Conservation (phyloP, 192 early-diverging fungal species). For the Chytriomyces confervae region DNA sequence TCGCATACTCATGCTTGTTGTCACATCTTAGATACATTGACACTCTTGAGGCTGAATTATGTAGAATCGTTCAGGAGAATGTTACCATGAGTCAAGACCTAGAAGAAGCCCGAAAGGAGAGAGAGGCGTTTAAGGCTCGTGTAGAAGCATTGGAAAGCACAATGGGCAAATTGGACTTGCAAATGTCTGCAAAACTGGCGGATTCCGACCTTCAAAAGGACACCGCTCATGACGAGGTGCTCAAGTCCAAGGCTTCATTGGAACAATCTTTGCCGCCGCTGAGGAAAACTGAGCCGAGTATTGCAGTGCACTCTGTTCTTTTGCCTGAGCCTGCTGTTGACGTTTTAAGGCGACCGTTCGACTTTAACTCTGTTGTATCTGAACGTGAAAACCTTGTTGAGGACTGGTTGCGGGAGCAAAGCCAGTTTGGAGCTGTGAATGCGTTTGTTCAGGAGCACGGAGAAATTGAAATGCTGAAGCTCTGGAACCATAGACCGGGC, state of each 20-base stretch:
- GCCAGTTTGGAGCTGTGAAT: no score
- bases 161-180: conserved; percentile 4
- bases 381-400: not conserved
- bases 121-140: not conserved
- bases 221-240: not conserved
- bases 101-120: not conserved
- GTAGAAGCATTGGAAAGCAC: not conserved
- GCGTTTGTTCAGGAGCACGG: not conserved
- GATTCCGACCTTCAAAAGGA: not conserved
- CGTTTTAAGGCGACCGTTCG: not conserved
- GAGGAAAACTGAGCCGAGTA: not conserved
- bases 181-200: not conserved
- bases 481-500: not conserved
- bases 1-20: not conserved
- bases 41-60: conserved; percentile 64
- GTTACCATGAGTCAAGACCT: conserved; percentile 56
- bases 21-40: conserved; percentile 59
- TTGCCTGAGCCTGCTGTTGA: conserved; percentile 1
- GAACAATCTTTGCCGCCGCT: not conserved
- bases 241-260: not conserved
- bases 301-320: conserved; percentile 19
- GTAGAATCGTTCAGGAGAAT: conserved; percentile 57
- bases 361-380: not conserved
- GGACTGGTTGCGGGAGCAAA: not conserved
- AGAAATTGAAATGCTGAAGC: conserved; percentile 16